Evolutionary conservation across 139 green algal genomes (phyloP).

Genomic region (Nannochloris sp.): DNA sequence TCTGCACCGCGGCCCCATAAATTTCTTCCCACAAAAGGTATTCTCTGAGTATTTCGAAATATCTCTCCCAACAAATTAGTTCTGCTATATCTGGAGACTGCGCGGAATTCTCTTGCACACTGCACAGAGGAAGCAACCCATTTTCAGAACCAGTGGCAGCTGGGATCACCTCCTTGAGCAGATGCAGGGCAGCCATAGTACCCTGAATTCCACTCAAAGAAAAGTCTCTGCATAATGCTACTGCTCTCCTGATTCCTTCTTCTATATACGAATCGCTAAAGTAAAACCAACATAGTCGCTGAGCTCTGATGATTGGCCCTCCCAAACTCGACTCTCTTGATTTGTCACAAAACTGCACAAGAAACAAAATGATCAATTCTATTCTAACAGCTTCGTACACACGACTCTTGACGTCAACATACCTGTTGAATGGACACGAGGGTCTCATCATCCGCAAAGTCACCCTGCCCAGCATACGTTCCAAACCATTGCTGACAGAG

Average conservation of each 20-base stretch:
- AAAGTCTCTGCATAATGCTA: conserved; percentile 33
- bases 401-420: not conserved
- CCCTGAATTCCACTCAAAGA: conserved; percentile 18
- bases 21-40: conserved; percentile 22
- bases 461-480: conserved; percentile 14
- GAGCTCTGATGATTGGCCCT: conserved; percentile 25
- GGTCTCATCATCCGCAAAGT: conserved; percentile 26
- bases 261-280: conserved; percentile 6
- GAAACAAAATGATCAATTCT: conserved; percentile 6
- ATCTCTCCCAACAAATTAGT: conserved; percentile 15
- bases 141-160: not conserved
- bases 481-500: conserved; percentile 19
- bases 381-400: not conserved
- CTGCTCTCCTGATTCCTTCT: conserved; percentile 12
- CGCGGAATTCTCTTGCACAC: not conserved
- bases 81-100: conserved; percentile 2
- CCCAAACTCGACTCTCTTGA: not conserved
- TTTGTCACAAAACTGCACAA: conserved; percentile 4
- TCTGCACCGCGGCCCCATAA: conserved; percentile 6
- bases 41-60: conserved; percentile 18
- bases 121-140: not conserved
- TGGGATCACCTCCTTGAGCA: conserved; percentile 28
- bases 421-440: not conserved
- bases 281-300: conserved; percentile 27
- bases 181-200: conserved; percentile 2